Conservation (phyloP, 306 rosid species). For the Dryas alaskensis region DNA sequence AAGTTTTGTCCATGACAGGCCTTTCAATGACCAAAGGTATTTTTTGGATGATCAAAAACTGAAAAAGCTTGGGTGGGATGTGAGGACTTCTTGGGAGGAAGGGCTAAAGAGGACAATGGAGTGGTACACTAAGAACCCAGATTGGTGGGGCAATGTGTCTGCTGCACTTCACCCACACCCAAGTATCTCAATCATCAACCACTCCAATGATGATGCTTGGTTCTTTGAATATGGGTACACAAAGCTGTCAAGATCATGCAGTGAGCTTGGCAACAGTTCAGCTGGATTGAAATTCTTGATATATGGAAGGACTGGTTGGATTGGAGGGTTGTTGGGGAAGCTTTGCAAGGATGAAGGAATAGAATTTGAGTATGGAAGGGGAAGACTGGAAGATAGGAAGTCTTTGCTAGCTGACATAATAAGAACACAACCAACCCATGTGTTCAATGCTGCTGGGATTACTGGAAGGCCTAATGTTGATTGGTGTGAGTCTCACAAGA, state of each 20-base stretch:
- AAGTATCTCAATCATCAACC: conserved; percentile 41
- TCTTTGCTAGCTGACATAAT: conserved; percentile 56
- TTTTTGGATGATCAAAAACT: conserved; percentile 76
- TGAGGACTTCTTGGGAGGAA: conserved; percentile 57
- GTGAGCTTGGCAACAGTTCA: conserved; percentile 25
- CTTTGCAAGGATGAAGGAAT: conserved; percentile 52
- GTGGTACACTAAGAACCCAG: conserved; percentile 56
- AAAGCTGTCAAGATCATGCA: conserved; percentile 45
- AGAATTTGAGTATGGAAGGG: conserved; percentile 56
- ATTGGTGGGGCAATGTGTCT: conserved; percentile 82
- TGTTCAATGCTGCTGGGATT: conserved; percentile 68
- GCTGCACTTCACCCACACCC: conserved; percentile 68
- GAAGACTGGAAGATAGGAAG: conserved; percentile 55
- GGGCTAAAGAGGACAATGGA: conserved; percentile 61
- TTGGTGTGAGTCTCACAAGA: conserved; percentile 72
- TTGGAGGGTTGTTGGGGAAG: conserved; percentile 63
- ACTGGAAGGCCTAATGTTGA: conserved; percentile 79
- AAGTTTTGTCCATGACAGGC: conserved; percentile 66
- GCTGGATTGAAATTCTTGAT: conserved; percentile 51
- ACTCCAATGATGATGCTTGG: conserved; percentile 54
- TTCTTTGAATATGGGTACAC: conserved; percentile 44
- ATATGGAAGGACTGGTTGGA: conserved; percentile 75
- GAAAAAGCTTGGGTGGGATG: conserved; percentile 64
- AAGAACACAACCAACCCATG: conserved; percentile 55
- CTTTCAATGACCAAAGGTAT: conserved; percentile 74